phyloP scores from a whole-genome alignment of 1,284 basidiomycete species.

The Volvariella surrecta region DNA sequence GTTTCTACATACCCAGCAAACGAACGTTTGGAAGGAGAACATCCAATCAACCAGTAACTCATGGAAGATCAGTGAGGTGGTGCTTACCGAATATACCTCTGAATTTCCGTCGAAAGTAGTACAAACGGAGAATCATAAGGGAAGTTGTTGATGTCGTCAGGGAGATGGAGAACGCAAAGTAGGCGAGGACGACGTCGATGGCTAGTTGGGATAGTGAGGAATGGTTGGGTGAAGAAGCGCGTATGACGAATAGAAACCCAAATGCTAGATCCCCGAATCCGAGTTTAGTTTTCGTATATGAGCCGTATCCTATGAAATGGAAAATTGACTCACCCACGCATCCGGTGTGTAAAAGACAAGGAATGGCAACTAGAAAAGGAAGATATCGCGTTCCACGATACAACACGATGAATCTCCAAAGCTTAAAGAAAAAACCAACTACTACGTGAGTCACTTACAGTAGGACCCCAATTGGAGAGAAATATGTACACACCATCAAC shows the following conservation, averaged over 20 bases:
- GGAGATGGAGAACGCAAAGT: neutral
- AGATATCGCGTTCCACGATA: neutral
- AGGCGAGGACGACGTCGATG: neutral
- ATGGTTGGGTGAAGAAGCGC: neutral
- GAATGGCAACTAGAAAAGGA: neutral
- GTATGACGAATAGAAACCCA: neutral
- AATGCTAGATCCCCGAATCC: neutral
- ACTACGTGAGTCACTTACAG: no score
- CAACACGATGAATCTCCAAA: neutral
- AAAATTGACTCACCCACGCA: neutral
- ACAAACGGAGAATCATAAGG: neutral
- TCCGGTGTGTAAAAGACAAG: neutral
- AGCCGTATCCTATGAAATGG: no score
- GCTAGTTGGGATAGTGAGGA: neutral
- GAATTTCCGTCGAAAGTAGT: neutral
- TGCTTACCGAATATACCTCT: neutral
- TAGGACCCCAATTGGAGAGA: neutral
- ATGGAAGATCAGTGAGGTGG: conserved; percentile 33
- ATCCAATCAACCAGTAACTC: conserved; percentile 22
- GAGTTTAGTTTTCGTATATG: no score
- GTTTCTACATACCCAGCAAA: neutral
- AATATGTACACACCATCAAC: neutral
- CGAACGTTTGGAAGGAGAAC: no score
- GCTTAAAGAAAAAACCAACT: neutral
- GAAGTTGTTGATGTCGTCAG: neutral